phyloP scores from a whole-genome alignment of 2,329 filamentous ascomycete genomes.

The Pyricularia pennisetigena region DNA sequence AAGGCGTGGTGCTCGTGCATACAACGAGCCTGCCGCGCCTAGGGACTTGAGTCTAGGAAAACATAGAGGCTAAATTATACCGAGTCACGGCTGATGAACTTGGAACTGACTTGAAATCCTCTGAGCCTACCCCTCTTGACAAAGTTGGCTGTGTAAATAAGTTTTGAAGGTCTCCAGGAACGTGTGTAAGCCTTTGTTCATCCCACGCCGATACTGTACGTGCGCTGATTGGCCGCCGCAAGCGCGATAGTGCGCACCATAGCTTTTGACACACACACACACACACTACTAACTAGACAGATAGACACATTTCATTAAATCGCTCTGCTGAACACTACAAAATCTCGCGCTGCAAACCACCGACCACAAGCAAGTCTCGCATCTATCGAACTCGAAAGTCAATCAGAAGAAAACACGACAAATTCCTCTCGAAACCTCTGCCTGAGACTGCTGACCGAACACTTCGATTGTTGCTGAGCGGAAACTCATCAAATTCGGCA shows the following conservation, averaged over 20 bases:
- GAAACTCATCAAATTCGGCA: neutral
- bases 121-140: neutral
- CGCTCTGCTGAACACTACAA: neutral
- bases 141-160: neutral
- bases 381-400: neutral
- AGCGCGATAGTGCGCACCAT: neutral
- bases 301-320: neutral
- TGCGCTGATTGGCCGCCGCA: neutral
- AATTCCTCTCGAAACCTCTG: neutral
- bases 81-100: neutral
- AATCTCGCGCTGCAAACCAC: neutral
- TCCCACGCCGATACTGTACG: neutral
- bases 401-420: neutral
- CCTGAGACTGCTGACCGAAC: neutral
- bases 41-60: neutral
- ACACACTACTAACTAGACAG: neutral
- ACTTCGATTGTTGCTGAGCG: neutral
- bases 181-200: neutral
- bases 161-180: neutral
- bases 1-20: neutral
- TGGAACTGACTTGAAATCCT: neutral
- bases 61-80: neutral
- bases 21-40: neutral
- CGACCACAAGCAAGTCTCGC: neutral
- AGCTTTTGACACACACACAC: neutral